Conservation (phyloP, 2,329 filamentous ascomycete genomes). For the Talaromyces sp. region DNA sequence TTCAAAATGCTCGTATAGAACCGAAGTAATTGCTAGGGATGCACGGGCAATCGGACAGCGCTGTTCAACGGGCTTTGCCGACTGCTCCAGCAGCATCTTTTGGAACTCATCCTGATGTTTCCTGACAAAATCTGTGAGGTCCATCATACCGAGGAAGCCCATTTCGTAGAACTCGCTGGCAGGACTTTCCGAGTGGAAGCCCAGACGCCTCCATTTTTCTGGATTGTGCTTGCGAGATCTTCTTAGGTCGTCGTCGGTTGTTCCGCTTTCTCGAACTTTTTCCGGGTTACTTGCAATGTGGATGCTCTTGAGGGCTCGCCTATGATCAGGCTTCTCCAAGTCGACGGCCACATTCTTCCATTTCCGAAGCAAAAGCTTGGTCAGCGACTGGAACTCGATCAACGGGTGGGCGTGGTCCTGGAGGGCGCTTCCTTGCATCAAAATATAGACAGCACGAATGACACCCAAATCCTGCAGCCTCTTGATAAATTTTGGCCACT, state of each 20-base stretch:
- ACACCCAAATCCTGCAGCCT: conserved; percentile 85
- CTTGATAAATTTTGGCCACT: conserved; percentile 96
- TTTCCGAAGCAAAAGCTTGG: conserved; percentile 77
- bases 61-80: conserved; percentile 62
- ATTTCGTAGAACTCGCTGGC: conserved; percentile 77
- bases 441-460: conserved; percentile 81
- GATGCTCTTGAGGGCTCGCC: conserved; percentile 77
- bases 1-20: conserved; percentile 93
- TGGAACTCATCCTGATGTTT: conserved; percentile 91
- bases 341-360: conserved; percentile 86
- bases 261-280: conserved; percentile 22
- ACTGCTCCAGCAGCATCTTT: conserved; percentile 86
- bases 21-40: conserved; percentile 78
- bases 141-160: conserved; percentile 95
- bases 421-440: conserved; percentile 91
- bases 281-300: conserved; percentile 67
- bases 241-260: conserved; percentile 38
- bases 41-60: conserved; percentile 84
- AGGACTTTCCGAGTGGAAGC: conserved; percentile 87
- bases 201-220: conserved; percentile 87
- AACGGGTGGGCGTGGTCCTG: conserved; percentile 87
- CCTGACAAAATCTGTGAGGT: conserved; percentile 85
- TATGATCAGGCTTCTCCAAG: conserved; percentile 79
- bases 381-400: conserved; percentile 87
- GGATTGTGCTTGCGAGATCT: conserved; percentile 72